Base-by-base conservation (phyloP, 2,329 filamentous ascomycete species). In the Anthostomella pinea region DNA sequence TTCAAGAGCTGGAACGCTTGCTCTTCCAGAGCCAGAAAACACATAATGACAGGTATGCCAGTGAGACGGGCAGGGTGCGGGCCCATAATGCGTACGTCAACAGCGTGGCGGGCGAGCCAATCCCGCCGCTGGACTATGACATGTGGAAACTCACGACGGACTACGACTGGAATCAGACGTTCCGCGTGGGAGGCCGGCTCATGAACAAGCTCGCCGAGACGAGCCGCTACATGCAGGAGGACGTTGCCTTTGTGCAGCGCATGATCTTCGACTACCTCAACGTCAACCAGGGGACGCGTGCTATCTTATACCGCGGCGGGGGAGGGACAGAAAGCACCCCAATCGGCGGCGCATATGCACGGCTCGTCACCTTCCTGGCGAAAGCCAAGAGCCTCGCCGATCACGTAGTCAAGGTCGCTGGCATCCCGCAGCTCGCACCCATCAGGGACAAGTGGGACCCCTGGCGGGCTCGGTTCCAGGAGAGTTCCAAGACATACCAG, bases 181-280 rank as follows among this genome's bases (percentile, higher is more conserved):
- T 43, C 25, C 8, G 30, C 4, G 17, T 33, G 4, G 51, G 51
- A 8, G 52, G 51, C 6, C 1, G 1, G 13, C 8, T 56, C 1
- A 52, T 57, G 46, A 22, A 18, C 10, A 2, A 5, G 4, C 5
- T 46, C 5, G 5, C 38, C 2, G 11, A 17, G 7, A 13, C 41
- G 7, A 32, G 51, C 9, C 24, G 29, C 4, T 1, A 20, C 3
- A 26, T 49, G 21, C 35, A 40, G 18, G 2, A 17, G 0, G 55
- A 57, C 1, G 14, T 56, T 16, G 29, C 25, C 1, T 19, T 32
- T 7, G 7, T 55, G 27, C 38, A 58, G 36, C 41, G 39, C 4
- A 40, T 56, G 35, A 18, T 52, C 2, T 47, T 53, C n/a, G 43
- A 52, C 11, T 51, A 33, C 33, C 35, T 49, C 14, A 38, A n/a